These are phyloP conservation scores for Azolla pinnata DNA, from an alignment of 75 land plant species.

Conservation along the genomic window DNA sequence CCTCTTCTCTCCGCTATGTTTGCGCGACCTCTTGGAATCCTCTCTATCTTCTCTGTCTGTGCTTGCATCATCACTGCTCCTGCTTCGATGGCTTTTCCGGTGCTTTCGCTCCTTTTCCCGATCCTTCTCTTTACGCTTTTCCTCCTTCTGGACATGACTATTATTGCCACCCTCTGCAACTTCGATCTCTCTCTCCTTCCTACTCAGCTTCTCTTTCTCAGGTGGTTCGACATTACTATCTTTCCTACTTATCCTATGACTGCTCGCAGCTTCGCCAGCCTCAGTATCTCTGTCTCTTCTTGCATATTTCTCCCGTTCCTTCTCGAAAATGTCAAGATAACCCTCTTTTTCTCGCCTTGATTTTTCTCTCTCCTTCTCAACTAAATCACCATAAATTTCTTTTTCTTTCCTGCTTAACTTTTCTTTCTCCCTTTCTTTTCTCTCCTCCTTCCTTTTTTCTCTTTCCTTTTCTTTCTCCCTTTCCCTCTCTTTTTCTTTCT, in stretches of 20 bases:
- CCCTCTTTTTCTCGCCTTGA: neutral
- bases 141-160: constrained; percentile 46
- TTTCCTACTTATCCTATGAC: constrained; percentile 7
- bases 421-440: constrained; percentile 12
- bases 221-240: constrained; percentile 34
- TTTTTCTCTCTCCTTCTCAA: constrained; percentile 3
- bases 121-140: constrained; percentile 45
- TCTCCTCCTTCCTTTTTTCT: constrained; percentile 11
- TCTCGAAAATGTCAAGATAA: neutral
- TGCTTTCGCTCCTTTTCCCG: constrained; percentile 76
- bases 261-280: too few species aligned
- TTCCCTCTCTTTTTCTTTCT: constrained; percentile 13
- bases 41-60: constrained; percentile 79
- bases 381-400: neutral
- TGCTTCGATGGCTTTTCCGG: constrained; percentile 57
- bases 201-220: constrained; percentile 39
- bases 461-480: constrained; percentile 9
- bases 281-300: too few species aligned
- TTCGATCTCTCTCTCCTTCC: constrained; percentile 39
- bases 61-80: constrained; percentile 42
- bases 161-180: constrained; percentile 51
- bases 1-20: constrained; percentile 67
- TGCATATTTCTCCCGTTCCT: neutral
- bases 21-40: constrained; percentile 57
- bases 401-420: constrained; percentile 14